These are phyloP conservation scores for Pyrus bretschneideri DNA, from an alignment of 306 rosid species.

Conservation along the genomic window DNA sequence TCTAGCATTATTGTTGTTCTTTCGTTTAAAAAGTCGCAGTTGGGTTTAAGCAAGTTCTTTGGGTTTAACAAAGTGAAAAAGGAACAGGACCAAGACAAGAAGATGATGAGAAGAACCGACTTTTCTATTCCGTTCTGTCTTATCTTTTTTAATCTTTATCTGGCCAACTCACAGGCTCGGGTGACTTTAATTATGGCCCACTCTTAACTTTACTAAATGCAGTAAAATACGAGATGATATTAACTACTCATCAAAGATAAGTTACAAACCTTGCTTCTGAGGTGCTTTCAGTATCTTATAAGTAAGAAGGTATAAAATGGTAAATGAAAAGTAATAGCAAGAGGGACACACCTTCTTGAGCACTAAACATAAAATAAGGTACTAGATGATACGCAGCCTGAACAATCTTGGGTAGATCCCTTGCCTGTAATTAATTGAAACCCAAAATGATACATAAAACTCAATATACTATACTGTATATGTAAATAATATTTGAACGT, in stretches of 20 bases:
- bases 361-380: conserved; percentile 85
- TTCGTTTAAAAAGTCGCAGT: background rate
- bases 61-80: background rate
- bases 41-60: background rate
- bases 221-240: background rate
- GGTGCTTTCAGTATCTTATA: background rate
- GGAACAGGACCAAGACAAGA: background rate
- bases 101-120: background rate
- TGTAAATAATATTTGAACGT: background rate
- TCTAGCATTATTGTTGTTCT: background rate
- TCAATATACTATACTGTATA: background rate
- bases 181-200: background rate
- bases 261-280: background rate
- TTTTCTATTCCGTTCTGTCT: background rate
- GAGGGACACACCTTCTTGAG: conserved; percentile 75
- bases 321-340: conserved; percentile 2
- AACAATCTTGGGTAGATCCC: conserved; percentile 75
- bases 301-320: background rate
- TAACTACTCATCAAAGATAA: background rate
- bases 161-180: background rate
- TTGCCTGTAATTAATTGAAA: conserved; percentile 55
- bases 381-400: conserved; percentile 79
- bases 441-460: conserved; percentile 4
- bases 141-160: background rate
- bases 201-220: background rate